Evolutionary conservation across 2,329 filamentous ascomycete genomes (phyloP), one percentile per base, ranked within the genome.

Genomic region (Phoma sp.): DNA sequence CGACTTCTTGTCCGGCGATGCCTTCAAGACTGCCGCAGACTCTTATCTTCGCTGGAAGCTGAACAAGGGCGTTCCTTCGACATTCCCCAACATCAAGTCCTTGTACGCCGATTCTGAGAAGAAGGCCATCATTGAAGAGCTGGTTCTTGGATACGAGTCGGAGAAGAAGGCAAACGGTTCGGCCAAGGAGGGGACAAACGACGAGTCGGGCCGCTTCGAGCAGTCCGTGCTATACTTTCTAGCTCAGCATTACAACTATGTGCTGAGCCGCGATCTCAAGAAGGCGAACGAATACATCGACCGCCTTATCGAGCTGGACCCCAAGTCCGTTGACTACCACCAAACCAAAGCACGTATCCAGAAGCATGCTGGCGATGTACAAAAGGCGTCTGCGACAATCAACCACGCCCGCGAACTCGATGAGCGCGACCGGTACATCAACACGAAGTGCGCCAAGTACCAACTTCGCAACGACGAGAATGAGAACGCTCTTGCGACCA

Each of bases 371-470:
- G 95, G 94, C 22, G 87, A 97, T 69, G 78, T 88, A 6, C 80
- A 85, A 62, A 91, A 90, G 76, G 95, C 96, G 1, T 86, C 93
- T 0, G 89, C 92, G 68, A 85, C 87, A 37, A 98, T 99, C 92
- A 90, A 97, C 65, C 82, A 88, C 62, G 95, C 95, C 1, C 87
- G 95, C 47, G 84, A 86, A 60, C 82, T 97, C 59, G 96, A 99
- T 71, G 86, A 90, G 63, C 92, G 89, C 77, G 95, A 99, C 73
- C 88, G 95, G 39, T 96, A 98, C 75, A 98, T 98, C 82, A 99
- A 99, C 82, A 96, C 92, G 61, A 99, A 99, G 79, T 89, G 92
- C 44, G 93, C 94, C 56, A 99, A 99, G 74, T 99, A 99, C 74
- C 92, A 96, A 75, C 84, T 99, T 43, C 88, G 95, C 51, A 96